These are phyloP conservation scores for Populus ilicifolia DNA, from an alignment of 345 rosid genomes.

Conservation along the genomic window DNA sequence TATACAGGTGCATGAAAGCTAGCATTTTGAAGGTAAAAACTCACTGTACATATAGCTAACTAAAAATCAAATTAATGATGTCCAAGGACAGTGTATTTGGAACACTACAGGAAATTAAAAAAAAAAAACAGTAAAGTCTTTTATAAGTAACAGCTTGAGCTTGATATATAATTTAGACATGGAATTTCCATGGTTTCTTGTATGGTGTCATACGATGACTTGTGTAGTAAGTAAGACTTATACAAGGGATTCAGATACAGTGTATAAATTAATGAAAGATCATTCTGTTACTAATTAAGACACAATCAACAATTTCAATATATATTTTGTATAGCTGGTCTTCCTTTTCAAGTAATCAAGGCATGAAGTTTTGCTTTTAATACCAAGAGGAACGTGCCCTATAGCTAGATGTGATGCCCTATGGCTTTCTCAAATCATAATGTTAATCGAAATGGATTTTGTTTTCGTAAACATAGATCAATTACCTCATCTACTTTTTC, in stretches of 20 bases:
- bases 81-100: too few relatives aligned
- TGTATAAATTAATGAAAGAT: neutral
- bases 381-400: neutral
- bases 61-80: too few relatives aligned
- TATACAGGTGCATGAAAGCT: too few relatives aligned
- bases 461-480: neutral
- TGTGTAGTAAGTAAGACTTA: neutral
- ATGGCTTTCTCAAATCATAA: neutral
- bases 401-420: neutral
- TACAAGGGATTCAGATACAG: too few relatives aligned
- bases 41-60: too few relatives aligned
- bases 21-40: too few relatives aligned
- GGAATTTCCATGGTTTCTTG: neutral
- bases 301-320: neutral
- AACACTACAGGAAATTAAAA: too few relatives aligned
- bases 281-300: too few relatives aligned
- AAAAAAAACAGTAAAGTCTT: too few relatives aligned
- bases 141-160: too few relatives aligned
- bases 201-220: neutral
- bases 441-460: neutral
- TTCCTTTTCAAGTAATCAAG: neutral
- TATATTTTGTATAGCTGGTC: neutral
- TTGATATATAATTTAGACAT: too few relatives aligned
- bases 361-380: neutral
- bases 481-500: neutral